Conservation (phyloP, 176 grass and related monocot genomes). For the Thinopyrum elongatum region DNA sequence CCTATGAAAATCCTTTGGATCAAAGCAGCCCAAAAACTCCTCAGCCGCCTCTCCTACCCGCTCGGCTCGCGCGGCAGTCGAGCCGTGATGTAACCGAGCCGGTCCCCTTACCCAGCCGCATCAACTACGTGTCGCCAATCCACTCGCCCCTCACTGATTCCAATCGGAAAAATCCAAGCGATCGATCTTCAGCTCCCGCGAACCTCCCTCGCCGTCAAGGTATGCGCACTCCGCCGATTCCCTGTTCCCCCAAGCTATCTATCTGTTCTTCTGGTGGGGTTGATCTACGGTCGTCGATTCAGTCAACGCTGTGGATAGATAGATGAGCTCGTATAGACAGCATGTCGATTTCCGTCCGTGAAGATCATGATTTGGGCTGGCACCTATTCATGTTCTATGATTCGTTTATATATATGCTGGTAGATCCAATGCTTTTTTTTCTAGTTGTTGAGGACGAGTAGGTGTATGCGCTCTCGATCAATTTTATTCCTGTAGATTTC, state of each 20-base stretch:
- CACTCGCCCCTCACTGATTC: not conserved
- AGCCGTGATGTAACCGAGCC: not conserved
- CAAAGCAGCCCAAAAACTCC: no score
- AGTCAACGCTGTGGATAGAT: not conserved
- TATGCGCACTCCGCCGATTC: not conserved
- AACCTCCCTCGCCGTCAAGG: not conserved
- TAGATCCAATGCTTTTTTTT: not conserved
- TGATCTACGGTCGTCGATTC: not conserved
- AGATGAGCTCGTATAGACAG: not conserved
- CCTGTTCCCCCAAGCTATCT: not conserved
- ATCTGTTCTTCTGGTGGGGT: not conserved
- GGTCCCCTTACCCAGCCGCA: not conserved
- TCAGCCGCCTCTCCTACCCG: no score
- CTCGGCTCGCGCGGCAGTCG: not conserved
- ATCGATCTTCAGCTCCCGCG: not conserved
- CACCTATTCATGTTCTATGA: not conserved
- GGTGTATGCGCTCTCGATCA: not conserved
- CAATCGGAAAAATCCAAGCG: not conserved
- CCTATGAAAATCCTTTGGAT: no score
- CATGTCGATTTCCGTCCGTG: not conserved
- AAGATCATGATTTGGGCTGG: no score
- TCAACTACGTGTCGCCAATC: not conserved
- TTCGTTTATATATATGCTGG: not conserved
- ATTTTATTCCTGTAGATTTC: not conserved
- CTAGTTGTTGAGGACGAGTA: not conserved